These are phyloP conservation scores for Yarrowia deformans DNA, from an alignment of 805 yeast species.

Conservation along the genomic window DNA sequence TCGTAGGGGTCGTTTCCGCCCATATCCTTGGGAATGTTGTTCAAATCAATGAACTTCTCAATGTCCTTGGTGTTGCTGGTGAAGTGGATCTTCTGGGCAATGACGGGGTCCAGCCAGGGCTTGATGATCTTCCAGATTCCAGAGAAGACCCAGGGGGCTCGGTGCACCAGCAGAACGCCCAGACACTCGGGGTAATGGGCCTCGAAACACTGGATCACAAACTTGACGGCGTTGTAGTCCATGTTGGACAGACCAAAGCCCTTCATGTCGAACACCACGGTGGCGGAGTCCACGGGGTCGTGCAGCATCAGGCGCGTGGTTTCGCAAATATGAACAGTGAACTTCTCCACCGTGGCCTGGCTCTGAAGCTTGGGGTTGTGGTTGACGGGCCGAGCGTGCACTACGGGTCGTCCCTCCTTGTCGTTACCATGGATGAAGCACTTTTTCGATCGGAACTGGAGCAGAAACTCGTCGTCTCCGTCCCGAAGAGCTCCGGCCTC, in stretches of 20 bases:
- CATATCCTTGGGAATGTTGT: constrained; percentile 63
- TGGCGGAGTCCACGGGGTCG: constrained; percentile 80
- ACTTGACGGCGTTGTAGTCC: constrained; percentile 91
- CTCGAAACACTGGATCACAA: constrained; percentile 83
- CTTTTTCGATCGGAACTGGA: constrained; percentile 71
- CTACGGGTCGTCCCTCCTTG: constrained; percentile 75
- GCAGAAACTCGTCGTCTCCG: constrained; percentile 56
- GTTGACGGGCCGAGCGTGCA: constrained; percentile 76
- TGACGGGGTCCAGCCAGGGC: constrained; percentile 84
- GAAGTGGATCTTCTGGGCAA: constrained; percentile 81
- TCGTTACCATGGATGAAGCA: constrained; percentile 82
- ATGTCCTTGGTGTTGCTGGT: constrained; percentile 69
- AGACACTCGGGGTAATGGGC: constrained; percentile 86
- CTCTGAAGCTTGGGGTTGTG: constrained; percentile 76
- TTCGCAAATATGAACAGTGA: constrained; percentile 79
- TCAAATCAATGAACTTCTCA: constrained; percentile 58
- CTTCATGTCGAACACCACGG: constrained; percentile 85
- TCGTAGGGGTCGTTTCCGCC: constrained; percentile 68
- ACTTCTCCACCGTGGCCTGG: constrained; percentile 74
- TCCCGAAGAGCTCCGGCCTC: constrained; percentile 65
- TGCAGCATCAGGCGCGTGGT: constrained; percentile 75
- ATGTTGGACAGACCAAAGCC: constrained; percentile 90
- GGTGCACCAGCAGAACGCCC: constrained; percentile 73
- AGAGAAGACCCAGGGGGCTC: constrained; percentile 86
- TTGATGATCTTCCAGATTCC: constrained; percentile 87